phyloP scores from a whole-genome alignment of 202 grass and related monocot genomes.

The Bolboschoenoplectus hybrid region DNA sequence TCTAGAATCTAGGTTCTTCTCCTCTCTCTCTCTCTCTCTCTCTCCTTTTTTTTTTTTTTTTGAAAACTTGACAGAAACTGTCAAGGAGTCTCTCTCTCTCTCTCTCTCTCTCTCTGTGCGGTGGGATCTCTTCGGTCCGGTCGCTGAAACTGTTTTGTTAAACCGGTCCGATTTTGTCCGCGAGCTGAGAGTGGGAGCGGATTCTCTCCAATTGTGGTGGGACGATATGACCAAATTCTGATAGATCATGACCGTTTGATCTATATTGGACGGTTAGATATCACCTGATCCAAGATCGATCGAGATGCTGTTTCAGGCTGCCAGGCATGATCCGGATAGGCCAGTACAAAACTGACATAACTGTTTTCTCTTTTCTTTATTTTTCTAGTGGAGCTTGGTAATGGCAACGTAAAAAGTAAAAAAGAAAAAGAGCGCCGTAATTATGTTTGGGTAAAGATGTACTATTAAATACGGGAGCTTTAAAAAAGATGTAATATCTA shows the following conservation, averaged over 20 bases:
- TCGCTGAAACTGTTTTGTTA: background rate
- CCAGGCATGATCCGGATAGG: background rate
- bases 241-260: background rate
- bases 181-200: background rate
- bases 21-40: too few relatives aligned
- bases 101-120: background rate
- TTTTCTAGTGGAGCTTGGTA: too few relatives aligned
- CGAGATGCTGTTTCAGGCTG: background rate
- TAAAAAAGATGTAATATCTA: too few relatives aligned
- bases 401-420: too few relatives aligned
- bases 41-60: too few relatives aligned
- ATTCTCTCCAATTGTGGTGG: slow-evolving; percentile 4
- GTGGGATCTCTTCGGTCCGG: slow-evolving; percentile 5
- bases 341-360: background rate
- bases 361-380: background rate
- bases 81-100: too few relatives aligned
- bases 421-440: too few relatives aligned
- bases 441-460: too few relatives aligned
- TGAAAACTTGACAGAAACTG: too few relatives aligned
- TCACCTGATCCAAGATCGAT: background rate
- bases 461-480: too few relatives aligned
- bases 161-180: background rate
- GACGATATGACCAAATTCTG: background rate
- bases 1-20: slow-evolving; percentile 24
- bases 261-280: background rate